Evolutionary conservation across 225 moss, liverwort and hornwort species (phyloP).

Genomic region (Anthoceros angustus): DNA sequence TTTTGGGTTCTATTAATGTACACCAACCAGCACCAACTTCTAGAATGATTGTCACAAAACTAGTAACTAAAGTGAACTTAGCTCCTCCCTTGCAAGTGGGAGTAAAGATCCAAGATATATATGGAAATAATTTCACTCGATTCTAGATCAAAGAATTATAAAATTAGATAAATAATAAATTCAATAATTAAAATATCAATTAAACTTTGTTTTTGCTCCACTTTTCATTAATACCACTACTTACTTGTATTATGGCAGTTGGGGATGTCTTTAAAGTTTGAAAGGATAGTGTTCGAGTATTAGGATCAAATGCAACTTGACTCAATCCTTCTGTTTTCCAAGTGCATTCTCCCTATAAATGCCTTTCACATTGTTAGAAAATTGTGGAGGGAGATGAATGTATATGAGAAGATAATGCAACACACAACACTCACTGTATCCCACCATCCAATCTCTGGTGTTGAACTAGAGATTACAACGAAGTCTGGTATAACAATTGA

Average conservation of each 20-base stretch:
- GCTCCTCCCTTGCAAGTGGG: slow-evolving; percentile 53
- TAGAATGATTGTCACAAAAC: slow-evolving; percentile 36
- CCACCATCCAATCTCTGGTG: slow-evolving; percentile 95
- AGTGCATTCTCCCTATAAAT: slow-evolving; percentile 52
- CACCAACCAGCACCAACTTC: slow-evolving; percentile 85
- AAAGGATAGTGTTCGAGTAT: slow-evolving; percentile 38
- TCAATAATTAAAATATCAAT: background rate
- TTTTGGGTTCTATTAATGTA: slow-evolving; percentile 43
- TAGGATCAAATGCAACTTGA: slow-evolving; percentile 48
- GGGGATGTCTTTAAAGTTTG: slow-evolving; percentile 76
- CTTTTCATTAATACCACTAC: no score
- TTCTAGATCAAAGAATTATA: slow-evolving; percentile 19
- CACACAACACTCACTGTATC: slow-evolving; percentile 55
- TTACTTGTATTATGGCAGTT: slow-evolving; percentile 61
- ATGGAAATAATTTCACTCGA: slow-evolving; percentile 65
- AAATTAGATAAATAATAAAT: background rate
- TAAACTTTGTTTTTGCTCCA: no score
- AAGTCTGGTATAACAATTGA: slow-evolving; percentile 40
- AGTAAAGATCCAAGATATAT: slow-evolving; percentile 55
- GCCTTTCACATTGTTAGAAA: no score
- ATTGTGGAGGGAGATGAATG: no score
- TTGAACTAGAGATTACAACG: slow-evolving; percentile 53
- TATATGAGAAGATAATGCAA: no score
- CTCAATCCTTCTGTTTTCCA: slow-evolving; percentile 84
- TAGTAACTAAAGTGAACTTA: slow-evolving; percentile 47